phyloP scores from a whole-genome alignment of 768 basidiomycete species.

The Tephrocybe sp. region DNA sequence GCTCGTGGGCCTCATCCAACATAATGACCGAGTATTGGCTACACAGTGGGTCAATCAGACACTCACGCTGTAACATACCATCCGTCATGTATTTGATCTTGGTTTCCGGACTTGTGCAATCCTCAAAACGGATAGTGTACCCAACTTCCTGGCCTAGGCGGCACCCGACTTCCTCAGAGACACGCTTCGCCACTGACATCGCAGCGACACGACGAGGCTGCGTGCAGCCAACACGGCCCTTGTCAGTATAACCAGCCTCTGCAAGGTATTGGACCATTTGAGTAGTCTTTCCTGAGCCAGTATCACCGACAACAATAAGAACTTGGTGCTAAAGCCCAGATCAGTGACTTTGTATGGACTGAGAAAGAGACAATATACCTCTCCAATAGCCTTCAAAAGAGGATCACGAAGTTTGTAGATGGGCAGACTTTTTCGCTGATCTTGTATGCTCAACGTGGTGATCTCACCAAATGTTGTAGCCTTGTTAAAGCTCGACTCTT shows the following conservation, averaged over 20 bases:
- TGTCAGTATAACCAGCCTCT: slow-evolving; percentile 90
- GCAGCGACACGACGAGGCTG: slow-evolving; percentile 99
- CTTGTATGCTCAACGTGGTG: slow-evolving; percentile 86
- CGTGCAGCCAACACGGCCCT: slow-evolving; percentile 91
- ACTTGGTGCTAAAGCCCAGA: slow-evolving; percentile 76
- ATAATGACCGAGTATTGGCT: slow-evolving; percentile 94
- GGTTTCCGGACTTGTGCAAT: slow-evolving; percentile 97
- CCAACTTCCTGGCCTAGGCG: slow-evolving; percentile 97
- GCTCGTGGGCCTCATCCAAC: slow-evolving; percentile 98
- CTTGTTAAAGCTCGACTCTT: slow-evolving; percentile 90
- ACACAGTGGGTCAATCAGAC: slow-evolving; percentile 92
- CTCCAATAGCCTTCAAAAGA: slow-evolving; percentile 84
- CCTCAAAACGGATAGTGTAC: slow-evolving; percentile 98
- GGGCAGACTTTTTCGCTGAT: slow-evolving; percentile 88
- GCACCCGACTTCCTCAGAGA: slow-evolving; percentile 97
- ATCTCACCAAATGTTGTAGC: slow-evolving; percentile 95
- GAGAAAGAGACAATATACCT: slow-evolving; percentile 51
- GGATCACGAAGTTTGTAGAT: slow-evolving; percentile 95
- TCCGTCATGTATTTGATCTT: slow-evolving; percentile 99
- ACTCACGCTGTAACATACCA: slow-evolving; percentile 98
- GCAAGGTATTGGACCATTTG: slow-evolving; percentile 99
- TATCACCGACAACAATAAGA: slow-evolving; percentile 97
- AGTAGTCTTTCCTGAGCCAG: slow-evolving; percentile 98
- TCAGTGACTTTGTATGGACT: slow-evolving; percentile 18
- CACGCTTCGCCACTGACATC: slow-evolving; percentile 99